Evolutionary conservation across 2,329 filamentous ascomycete species (phyloP).

Genomic region (Alternaria sp.): DNA sequence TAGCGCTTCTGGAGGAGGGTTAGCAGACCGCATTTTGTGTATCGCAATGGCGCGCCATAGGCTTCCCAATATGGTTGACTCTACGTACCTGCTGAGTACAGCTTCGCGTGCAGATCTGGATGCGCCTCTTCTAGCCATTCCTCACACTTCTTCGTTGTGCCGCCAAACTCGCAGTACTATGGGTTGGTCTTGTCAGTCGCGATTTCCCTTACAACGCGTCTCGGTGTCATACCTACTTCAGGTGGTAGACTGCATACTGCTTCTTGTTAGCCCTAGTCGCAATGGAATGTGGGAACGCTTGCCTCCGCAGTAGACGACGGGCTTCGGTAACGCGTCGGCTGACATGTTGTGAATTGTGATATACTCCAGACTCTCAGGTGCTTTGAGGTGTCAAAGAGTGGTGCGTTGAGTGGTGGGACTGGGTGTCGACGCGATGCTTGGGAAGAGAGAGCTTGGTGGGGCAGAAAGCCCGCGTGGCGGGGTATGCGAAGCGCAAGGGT

Average conservation of each 20-base stretch:
- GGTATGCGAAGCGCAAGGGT: conserved; percentile 14
- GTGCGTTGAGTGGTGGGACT: conserved; percentile 5
- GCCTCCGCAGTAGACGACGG: conserved; percentile 68
- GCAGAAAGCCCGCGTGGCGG: conserved; percentile 16
- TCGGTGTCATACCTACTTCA: conserved; percentile 63
- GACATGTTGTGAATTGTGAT: conserved; percentile 22
- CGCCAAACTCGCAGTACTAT: conserved; percentile 98
- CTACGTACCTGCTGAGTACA: conserved; percentile 82
- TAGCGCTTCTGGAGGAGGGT: conserved; percentile 61
- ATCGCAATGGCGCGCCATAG: neutral
- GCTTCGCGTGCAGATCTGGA: conserved; percentile 72
- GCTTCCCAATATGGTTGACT: neutral
- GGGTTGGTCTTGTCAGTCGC: conserved; percentile 12
- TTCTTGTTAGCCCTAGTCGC: conserved; percentile 24
- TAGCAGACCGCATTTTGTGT: neutral
- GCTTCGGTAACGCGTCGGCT: conserved; percentile 54
- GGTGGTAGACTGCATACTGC: conserved; percentile 70
- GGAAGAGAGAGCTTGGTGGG: conserved; percentile 17
- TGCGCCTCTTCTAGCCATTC: conserved; percentile 88
- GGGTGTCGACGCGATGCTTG: conserved; percentile 13
- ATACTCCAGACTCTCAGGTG: neutral
- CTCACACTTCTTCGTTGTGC: conserved; percentile 94
- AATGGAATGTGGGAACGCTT: conserved; percentile 23
- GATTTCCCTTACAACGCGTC: conserved; percentile 1
- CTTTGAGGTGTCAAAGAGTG: neutral